Base-by-base conservation (phyloP, 2,329 filamentous ascomycete genomes). In the Metarhizium robertsii region DNA sequence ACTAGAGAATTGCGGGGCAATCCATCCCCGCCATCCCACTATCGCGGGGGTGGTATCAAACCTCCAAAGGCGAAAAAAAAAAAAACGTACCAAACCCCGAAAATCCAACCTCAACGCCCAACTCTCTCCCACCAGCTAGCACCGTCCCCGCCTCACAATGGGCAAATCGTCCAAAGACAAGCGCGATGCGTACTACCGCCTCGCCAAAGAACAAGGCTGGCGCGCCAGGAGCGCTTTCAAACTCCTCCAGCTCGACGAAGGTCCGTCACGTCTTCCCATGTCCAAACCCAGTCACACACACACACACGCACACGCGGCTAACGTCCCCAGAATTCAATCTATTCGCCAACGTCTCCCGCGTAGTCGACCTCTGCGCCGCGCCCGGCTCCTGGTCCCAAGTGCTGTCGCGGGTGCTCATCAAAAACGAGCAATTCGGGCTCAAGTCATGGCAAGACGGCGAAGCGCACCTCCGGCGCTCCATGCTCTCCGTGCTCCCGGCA, bases 161-260 rank as follows among this genome's bases (percentile, higher is more conserved):
- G 92, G 92, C 1, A 97, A 97, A 71, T 96, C 94, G 1, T 97
- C 92, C 50, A 99, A 99, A 73, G 94, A 99, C 69, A 99, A 99
- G 75, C 88, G 94, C 53, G 94, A 99, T 71, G 92, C 92, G 49
- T 99, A 99, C 74, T 99, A 99, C 68, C 84, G 94, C 54, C 87
- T 99, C 8, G 94, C 94, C 18, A 99, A 99, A 74, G 94, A 99
- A 72, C 94, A 99, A 77, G 95, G 95, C 61, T 99, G 94, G 92
- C 88, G 94, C 40, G 94, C 94, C 32, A 83, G 94, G 56, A 96
- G 91, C 62, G 94, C 94, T 8, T 99, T 96, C 77, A 99, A 99
- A 73, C 83, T 99, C 29, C 84, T 99, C 13, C 94, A 99, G 71
- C 84, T 99, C 29, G 92, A 99, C 69, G 91, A 86, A 75, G 83